Percentiles rank a stretch among this genome's conserved stretches.
These are phyloP conservation scores for Cicer yamashitae DNA, from an alignment of 306 rosid species.

Conservation along the genomic window DNA sequence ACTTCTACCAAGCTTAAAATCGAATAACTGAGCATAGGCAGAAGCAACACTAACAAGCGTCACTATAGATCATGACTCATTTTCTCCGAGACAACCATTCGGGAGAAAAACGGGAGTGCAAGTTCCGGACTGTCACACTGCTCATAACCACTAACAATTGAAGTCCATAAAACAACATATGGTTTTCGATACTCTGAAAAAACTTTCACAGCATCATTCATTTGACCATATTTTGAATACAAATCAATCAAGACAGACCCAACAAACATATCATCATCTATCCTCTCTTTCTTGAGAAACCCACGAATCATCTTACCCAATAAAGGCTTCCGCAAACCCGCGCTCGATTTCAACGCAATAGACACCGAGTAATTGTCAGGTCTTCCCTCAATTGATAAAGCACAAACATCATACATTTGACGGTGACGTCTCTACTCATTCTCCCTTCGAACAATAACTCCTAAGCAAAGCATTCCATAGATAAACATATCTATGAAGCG, in stretches of 20 bases:
- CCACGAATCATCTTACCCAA: conserved; percentile 71
- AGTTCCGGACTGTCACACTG: conserved; percentile 59
- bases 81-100: conserved; percentile 51
- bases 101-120: conserved; percentile 63
- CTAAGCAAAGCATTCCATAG: conserved; percentile 75
- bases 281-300: conserved; percentile 57
- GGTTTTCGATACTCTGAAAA: conserved; percentile 63
- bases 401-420: conserved; percentile 54
- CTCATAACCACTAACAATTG: conserved; percentile 72
- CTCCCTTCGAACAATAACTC: conserved; percentile 55
- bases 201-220: conserved; percentile 62
- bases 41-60: conserved; percentile 76
- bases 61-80: conserved; percentile 56
- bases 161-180: conserved; percentile 77
- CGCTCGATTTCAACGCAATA: conserved; percentile 70
- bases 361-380: conserved; percentile 69
- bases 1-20: conserved; percentile 64
- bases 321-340: conserved; percentile 51
- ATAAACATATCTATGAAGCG: conserved; percentile 49
- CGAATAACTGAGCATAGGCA: conserved; percentile 66
- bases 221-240: conserved; percentile 69
- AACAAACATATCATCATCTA: conserved; percentile 63
- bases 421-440: conserved; percentile 58
- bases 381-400: conserved; percentile 42
- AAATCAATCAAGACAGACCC: conserved; percentile 73